Evolutionary conservation across 352 stramenopile genomes (phyloP), one percentile per base, ranked within the genome.

Genomic region (Phytophthora cactorum): DNA sequence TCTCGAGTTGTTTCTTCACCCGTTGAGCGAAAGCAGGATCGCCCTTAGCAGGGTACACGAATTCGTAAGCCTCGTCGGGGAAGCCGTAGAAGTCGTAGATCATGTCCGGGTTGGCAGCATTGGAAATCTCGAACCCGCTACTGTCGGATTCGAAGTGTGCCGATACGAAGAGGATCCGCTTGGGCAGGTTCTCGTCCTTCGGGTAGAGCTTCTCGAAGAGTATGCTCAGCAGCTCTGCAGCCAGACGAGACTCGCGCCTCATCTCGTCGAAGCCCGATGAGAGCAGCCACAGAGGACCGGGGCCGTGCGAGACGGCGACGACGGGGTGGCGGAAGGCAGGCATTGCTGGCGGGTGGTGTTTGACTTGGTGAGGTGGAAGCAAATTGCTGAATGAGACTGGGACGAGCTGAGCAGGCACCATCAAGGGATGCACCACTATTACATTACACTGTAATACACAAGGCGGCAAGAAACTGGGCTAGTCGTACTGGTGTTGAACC

Each of bases 71-170:
- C 52, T 97, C 75, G 1, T 53, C 47, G 0, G 91, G 88, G 70
- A 98, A 98, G 8, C 86, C 87, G 55, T 84, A 90, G 76, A 98
- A 98, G 77, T 98, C 93, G 75, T 84, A 98, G 47, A 96, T 68
- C 54, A 98, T 78, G 7, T 71, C 54, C 2, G 84, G 84, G 0
- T 64, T 57, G 9, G 83, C 72, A 7, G 75, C 55, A 27, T 78
- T 84, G 44, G 78, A 83, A 60, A 88, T 90, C 49, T 81, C 70
- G 5, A 81, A 78, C 10, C 62, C 63, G 11, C 45, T 57, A 27
- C 52, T 63, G 14, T 76, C 57, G 5, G 64, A 75, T 63, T 97
- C 86, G 75, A 86, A 97, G 66, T 98, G 92, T 36, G 89, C 92
- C 17, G 82, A 92, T 8, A 97, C 64, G 15, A 96, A 75, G 15